Conservation (phyloP, 2,329 filamentous ascomycete species). For the Penicillium sp. region DNA sequence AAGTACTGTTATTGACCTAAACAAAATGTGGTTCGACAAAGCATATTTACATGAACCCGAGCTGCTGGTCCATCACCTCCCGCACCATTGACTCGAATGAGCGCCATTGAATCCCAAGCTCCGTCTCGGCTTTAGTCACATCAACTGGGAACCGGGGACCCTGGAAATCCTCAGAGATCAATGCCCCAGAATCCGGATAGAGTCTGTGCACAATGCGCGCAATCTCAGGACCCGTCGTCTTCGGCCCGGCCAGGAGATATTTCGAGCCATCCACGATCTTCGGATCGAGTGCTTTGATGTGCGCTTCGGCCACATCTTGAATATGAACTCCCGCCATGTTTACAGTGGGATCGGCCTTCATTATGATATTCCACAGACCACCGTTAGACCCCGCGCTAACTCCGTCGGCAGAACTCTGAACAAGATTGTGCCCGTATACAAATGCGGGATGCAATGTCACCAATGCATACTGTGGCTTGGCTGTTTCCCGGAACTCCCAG, state of each 20-base stretch:
- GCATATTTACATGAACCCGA: conserved; percentile 6
- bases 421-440: conserved; percentile 22
- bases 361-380: conserved; percentile 17
- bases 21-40: too few species aligned
- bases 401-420: conserved; percentile 19
- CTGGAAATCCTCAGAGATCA: conserved; percentile 6
- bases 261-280: conserved; percentile 20
- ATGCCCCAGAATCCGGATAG: conserved; percentile 16
- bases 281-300: conserved; percentile 22
- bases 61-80: conserved; percentile 24
- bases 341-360: conserved; percentile 6
- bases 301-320: conserved; percentile 27
- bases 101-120: conserved; percentile 25
- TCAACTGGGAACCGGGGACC: conserved; percentile 8
- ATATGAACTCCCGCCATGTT: conserved; percentile 21
- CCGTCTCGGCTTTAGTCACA: conserved; percentile 19
- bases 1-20: not conserved
- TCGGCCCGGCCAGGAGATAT: conserved; percentile 17
- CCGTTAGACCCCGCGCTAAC: conserved; percentile 13
- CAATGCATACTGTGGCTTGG: conserved; percentile 20
- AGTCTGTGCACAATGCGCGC: conserved; percentile 12
- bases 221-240: conserved; percentile 15
- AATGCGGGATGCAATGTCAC: conserved; percentile 25
- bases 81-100: conserved; percentile 20
- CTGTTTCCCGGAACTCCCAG: conserved; percentile 17